Percentiles rank a stretch among this genome's conserved stretches.
Conservation (phyloP, 2,329 filamentous ascomycete genomes). For the Penicillium polonicum region DNA sequence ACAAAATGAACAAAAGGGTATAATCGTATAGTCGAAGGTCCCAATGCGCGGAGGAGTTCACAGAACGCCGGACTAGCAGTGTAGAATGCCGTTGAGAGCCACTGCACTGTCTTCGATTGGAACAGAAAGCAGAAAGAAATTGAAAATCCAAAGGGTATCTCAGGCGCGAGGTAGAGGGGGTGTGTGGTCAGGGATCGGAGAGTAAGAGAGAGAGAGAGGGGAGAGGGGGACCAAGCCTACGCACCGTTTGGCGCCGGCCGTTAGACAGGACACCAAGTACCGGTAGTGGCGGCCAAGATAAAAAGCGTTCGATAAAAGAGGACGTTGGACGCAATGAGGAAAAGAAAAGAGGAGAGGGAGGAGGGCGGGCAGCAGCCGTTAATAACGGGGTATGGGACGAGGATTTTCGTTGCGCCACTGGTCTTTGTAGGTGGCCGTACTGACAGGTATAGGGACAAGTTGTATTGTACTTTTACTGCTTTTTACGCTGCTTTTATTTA, state of each 20-base stretch:
- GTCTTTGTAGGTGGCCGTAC: slow-evolving; percentile 18
- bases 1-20: slow-evolving; percentile 34
- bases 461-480: neutral
- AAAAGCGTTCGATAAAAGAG: slow-evolving; percentile 36
- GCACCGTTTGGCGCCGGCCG: slow-evolving; percentile 48
- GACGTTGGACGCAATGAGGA: slow-evolving; percentile 29
- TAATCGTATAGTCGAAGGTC: slow-evolving; percentile 30
- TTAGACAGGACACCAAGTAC: slow-evolving; percentile 48
- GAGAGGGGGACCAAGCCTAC: slow-evolving; percentile 44
- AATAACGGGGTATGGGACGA: slow-evolving; percentile 20
- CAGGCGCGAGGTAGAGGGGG: slow-evolving; percentile 14
- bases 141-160: slow-evolving; percentile 18
- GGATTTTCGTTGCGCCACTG: slow-evolving; percentile 27
- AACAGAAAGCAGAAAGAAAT: slow-evolving; percentile 9
- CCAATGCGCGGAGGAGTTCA: slow-evolving; percentile 29
- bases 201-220: slow-evolving; percentile 18
- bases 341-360: slow-evolving; percentile 17
- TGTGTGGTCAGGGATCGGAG: slow-evolving; percentile 17
- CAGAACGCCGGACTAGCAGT: slow-evolving; percentile 19
- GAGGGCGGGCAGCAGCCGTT: slow-evolving; percentile 16
- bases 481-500: neutral
- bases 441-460: slow-evolving; percentile 7
- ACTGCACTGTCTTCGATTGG: slow-evolving; percentile 5
- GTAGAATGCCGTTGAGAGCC: slow-evolving; percentile 6
- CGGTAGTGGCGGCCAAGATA: slow-evolving; percentile 47